Conservation (phyloP, 2,329 filamentous ascomycete genomes). For the Atkinsonella texensis region DNA sequence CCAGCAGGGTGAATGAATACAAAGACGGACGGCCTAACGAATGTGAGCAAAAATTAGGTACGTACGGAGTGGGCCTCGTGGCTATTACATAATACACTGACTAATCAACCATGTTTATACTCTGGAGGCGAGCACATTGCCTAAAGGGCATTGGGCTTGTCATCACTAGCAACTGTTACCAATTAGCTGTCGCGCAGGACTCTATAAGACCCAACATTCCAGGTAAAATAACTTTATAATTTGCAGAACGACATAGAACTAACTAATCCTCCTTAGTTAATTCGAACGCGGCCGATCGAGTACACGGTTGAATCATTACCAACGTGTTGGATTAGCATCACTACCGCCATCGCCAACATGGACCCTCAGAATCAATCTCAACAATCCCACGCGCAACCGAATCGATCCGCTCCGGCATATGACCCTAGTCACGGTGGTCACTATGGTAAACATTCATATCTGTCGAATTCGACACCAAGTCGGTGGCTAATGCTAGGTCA, state of each 20-base stretch:
- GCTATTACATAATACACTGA: not conserved
- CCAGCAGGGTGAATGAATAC: not conserved
- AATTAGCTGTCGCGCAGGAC: too few relatives aligned
- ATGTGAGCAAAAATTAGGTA: not conserved
- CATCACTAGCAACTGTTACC: too few relatives aligned
- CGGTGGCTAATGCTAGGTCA: slow-evolving; percentile 10
- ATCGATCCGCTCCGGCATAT: slow-evolving; percentile 53
- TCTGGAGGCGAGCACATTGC: not conserved
- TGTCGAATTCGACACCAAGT: not conserved
- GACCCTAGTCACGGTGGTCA: slow-evolving; percentile 64
- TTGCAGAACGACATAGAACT: too few relatives aligned
- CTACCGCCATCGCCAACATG: slow-evolving; percentile 16
- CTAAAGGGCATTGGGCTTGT: not conserved
- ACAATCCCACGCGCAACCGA: slow-evolving; percentile 43
- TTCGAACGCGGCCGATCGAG: too few relatives aligned
- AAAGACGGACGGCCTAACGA: not conserved
- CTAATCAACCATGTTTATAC: not conserved
- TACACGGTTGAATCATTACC: not conserved
- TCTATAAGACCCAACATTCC: too few relatives aligned
- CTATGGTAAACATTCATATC: slow-evolving; percentile 48
- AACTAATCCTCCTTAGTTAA: not conserved
- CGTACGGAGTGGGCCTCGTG: not conserved
- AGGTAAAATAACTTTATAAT: too few relatives aligned
- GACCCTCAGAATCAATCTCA: slow-evolving; percentile 33
- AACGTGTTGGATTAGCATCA: not conserved